A percentile compares a stretch with the other conserved stretches of the same genome.
Evolutionary conservation across 1,284 basidiomycete species (phyloP).

Genomic region (Ceratorhiza oryzae-sativae): DNA sequence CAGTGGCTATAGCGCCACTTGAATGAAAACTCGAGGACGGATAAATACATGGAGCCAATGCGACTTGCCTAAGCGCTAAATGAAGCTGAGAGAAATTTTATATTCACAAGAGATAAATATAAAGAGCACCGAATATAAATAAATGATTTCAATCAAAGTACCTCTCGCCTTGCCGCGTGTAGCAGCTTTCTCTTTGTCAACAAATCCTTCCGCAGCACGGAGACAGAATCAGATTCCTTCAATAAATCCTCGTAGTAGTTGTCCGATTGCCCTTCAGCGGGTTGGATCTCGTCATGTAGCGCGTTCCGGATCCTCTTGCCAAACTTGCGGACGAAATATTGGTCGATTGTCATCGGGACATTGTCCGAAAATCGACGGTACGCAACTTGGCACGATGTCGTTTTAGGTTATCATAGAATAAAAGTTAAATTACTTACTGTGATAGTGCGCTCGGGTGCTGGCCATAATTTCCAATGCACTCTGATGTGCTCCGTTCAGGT

Average conservation of each 20-base stretch:
- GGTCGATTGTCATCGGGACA: slow-evolving; percentile 68
- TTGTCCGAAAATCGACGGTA: slow-evolving; percentile 73
- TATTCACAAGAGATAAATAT: no score
- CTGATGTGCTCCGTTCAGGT: background rate
- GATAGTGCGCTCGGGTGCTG: slow-evolving; percentile 73
- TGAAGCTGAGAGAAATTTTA: no score
- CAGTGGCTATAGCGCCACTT: no score
- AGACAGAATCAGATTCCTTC: slow-evolving; percentile 61
- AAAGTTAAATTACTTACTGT: slow-evolving; percentile 55
- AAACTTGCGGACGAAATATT: slow-evolving; percentile 59
- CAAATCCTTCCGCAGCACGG: slow-evolving; percentile 59
- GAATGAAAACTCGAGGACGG: no score
- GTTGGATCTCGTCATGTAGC: slow-evolving; percentile 56
- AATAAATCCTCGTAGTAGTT: slow-evolving; percentile 62
- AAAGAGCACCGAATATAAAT: no score
- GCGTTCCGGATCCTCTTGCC: slow-evolving; percentile 47
- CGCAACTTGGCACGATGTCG: slow-evolving; percentile 56
- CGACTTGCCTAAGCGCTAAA: no score
- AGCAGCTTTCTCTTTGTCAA: slow-evolving; percentile 62
- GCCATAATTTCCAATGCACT: slow-evolving; percentile 70
- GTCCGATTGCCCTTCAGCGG: slow-evolving; percentile 57
- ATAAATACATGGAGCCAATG: no score
- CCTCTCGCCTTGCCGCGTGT: slow-evolving; percentile 58
- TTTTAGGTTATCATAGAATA: background rate
- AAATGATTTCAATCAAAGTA: slow-evolving; percentile 46